Evolutionary conservation across 106 monocot genomes (phyloP).

Genomic region (Phalaenopsis aphrodite): DNA sequence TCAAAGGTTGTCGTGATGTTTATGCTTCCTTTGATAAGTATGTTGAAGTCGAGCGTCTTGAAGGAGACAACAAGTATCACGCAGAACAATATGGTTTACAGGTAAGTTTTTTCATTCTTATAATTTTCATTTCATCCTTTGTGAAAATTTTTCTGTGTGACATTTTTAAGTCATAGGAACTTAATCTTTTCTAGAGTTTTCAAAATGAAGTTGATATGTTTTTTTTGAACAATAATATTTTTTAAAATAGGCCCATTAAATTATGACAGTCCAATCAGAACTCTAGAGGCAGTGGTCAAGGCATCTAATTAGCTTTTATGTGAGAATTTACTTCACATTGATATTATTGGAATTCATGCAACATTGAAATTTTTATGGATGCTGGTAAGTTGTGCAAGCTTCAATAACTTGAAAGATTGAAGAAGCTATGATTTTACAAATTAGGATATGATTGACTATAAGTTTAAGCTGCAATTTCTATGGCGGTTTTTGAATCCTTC

Average conservation of each 20-base stretch:
- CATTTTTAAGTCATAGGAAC: neutral
- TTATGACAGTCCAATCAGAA: too few relatives aligned
- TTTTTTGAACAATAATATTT: neutral
- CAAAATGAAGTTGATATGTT: neutral
- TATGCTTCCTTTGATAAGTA: slow-evolving; percentile 98
- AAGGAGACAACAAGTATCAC: slow-evolving; percentile 95
- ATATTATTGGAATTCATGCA: neutral
- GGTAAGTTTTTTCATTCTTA: slow-evolving; percentile 24
- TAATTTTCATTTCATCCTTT: neutral
- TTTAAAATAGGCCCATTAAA: neutral
- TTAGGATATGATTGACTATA: neutral
- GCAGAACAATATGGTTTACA: slow-evolving; percentile 85
- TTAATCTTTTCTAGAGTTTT: neutral
- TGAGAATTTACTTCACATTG: neutral
- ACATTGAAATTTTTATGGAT: neutral
- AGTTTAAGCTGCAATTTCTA: neutral
- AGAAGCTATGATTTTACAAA: neutral
- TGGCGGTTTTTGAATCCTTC: neutral
- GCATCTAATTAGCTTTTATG: neutral
- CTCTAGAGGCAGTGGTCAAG: too few relatives aligned
- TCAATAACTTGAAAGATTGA: neutral
- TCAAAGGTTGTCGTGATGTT: slow-evolving; percentile 93
- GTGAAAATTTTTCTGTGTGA: neutral
- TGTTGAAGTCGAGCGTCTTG: slow-evolving; percentile 86
- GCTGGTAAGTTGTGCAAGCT: neutral